Evolutionary conservation across 495 filamentous ascomycete genomes (phyloP).

Genomic region (Aspergillus nanangensis): DNA sequence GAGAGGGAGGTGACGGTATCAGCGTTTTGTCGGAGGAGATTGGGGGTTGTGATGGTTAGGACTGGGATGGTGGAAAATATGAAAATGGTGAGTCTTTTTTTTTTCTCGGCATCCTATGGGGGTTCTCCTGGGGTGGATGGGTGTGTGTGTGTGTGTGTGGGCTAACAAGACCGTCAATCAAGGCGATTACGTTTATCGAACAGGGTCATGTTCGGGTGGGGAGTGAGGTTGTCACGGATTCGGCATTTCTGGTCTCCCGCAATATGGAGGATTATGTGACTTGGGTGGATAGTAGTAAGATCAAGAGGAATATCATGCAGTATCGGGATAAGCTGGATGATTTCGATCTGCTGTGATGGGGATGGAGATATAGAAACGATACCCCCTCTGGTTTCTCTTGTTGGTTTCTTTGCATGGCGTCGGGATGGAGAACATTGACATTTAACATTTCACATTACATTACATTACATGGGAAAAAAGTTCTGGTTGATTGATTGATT

Average conservation of each 20-base stretch:
- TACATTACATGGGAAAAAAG: not conserved
- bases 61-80: constrained; percentile 87
- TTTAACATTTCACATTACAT: not conserved
- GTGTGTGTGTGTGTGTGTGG: not conserved
- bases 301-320: constrained; percentile 88
- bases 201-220: constrained; percentile 95
- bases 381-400: not conserved
- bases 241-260: constrained; percentile 49
- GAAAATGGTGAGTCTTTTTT: constrained; percentile 43
- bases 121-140: not conserved
- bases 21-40: constrained; percentile 71
- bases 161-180: not conserved
- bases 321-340: constrained; percentile 96
- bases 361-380: not conserved
- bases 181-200: constrained; percentile 81
- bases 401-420: not conserved
- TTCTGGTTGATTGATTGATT: not conserved
- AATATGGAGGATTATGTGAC: constrained; percentile 97
- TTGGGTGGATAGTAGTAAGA: constrained; percentile 95
- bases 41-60: constrained; percentile 85
- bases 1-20: constrained; percentile 84
- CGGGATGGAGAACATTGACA: not conserved
- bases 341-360: constrained; percentile 68
- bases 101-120: constrained; percentile 2
- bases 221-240: constrained; percentile 84